A percentile compares a stretch with the other conserved stretches of the same genome.
phyloP scores from a whole-genome alignment of 768 basidiomycete genomes.

The Neoboletus magnificus region DNA sequence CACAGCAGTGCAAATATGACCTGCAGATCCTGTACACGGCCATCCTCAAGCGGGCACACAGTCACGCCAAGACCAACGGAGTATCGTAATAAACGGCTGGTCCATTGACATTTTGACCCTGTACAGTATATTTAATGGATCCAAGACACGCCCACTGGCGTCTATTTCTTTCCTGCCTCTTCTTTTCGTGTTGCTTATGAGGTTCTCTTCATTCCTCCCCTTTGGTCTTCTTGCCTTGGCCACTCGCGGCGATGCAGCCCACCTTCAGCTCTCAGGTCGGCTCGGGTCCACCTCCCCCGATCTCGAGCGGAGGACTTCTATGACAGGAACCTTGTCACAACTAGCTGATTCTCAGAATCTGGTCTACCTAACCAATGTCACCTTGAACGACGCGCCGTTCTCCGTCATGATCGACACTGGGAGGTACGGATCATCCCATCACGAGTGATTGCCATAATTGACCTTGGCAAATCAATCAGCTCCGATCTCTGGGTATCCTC shows the following conservation, averaged over 20 bases:
- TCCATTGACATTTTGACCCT: not conserved
- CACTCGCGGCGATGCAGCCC: conserved; percentile 6
- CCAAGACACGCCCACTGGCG: not conserved
- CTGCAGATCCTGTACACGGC: not conserved
- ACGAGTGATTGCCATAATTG: not conserved
- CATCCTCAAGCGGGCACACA: not conserved
- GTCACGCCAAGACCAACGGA: not conserved
- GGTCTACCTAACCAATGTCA: conserved; percentile 38
- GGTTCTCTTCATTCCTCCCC: conserved; percentile 1
- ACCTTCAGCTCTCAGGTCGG: conserved; percentile 17
- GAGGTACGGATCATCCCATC: conserved; percentile 31
- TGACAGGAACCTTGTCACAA: conserved; percentile 25
- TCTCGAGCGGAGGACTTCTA: conserved; percentile 24
- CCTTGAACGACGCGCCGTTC: conserved; percentile 34
- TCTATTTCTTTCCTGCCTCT: not conserved
- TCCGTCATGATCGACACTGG: conserved; percentile 45
- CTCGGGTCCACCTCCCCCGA: not conserved
- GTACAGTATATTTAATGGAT: not conserved
- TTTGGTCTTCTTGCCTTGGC: conserved; percentile 8
- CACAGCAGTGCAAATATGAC: not conserved
- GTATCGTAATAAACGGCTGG: not conserved
- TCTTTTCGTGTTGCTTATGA: conserved; percentile 8
- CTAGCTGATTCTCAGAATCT: conserved; percentile 33
- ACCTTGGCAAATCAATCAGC: conserved; percentile 31
- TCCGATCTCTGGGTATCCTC: conserved; percentile 64